Evolutionary conservation across 1,139 yeast genomes (phyloP).

Genomic region (Suhomyces bokatorum): DNA sequence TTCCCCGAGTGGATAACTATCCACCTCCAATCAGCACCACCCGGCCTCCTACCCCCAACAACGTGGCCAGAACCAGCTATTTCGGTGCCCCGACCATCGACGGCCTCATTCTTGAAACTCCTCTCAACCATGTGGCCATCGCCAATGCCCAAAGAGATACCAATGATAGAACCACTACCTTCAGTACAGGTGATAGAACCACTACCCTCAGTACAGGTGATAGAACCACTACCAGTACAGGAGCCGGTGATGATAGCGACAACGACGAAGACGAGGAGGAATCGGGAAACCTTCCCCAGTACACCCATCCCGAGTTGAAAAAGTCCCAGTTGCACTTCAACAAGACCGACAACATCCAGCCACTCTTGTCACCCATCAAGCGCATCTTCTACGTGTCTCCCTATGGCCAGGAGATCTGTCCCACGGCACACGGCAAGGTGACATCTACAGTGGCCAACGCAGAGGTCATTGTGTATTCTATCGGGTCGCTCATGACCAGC

Average conservation of each 20-base stretch:
- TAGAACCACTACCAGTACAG: neutral
- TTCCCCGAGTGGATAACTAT: slow-evolving; percentile 22
- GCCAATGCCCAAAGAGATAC: slow-evolving; percentile 8
- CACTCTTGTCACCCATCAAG: slow-evolving; percentile 73
- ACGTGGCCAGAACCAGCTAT: slow-evolving; percentile 16
- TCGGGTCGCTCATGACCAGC: slow-evolving; percentile 88
- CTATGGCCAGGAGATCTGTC: slow-evolving; percentile 84
- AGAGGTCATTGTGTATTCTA: slow-evolving; percentile 68
- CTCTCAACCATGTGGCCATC: slow-evolving; percentile 23
- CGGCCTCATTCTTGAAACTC: slow-evolving; percentile 13
- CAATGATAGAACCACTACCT: too few species aligned
- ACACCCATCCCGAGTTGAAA: slow-evolving; percentile 76
- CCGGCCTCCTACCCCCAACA: slow-evolving; percentile 39
- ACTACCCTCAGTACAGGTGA: neutral
- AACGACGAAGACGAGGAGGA: slow-evolving; percentile 29
- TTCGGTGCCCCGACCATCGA: slow-evolving; percentile 18
- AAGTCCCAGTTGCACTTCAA: slow-evolving; percentile 73
- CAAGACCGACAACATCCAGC: slow-evolving; percentile 52
- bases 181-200: neutral
- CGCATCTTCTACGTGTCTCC: slow-evolving; percentile 82
- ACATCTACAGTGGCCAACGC: slow-evolving; percentile 51
- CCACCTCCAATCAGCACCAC: slow-evolving; percentile 43
- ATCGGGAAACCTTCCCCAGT: slow-evolving; percentile 66
- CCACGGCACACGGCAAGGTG: slow-evolving; percentile 70
- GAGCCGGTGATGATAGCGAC: too few species aligned